Base-by-base conservation (phyloP, 176 grass and related monocot species). In the Thalia dealbata region DNA sequence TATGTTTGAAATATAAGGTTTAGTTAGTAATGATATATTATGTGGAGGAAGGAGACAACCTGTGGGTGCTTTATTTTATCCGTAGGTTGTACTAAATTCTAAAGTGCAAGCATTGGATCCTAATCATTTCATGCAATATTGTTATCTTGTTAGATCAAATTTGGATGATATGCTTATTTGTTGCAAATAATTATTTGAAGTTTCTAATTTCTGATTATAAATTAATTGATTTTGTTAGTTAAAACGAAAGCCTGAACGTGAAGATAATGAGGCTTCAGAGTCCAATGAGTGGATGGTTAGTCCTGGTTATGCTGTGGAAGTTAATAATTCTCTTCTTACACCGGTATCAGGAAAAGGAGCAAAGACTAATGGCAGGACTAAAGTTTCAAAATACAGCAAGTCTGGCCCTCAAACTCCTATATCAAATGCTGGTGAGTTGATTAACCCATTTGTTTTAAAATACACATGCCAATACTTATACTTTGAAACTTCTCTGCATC, bases 351-450 rank as follows among this genome's bases (percentile, higher is more conserved):
- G 74, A 55, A 91, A 88, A 83, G 67, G 81, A 81, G 70, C 82
- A 59, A 86, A 77, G 44, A 82, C 71, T 63, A 74, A 70, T 56
- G 43, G 41, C 66, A 84, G 86, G 59, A 74, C 79, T 6, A 93
- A 91, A 59, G 77, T 28, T 71, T 24, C 79, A 79, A 86, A 88
- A 78, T 67, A 43, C 74, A 85, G 44, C 63, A 88, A 91, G 73
- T 61, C 78, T 77, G 83, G 27, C 64, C 67, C 77, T 78, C 83
- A 81, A 63, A 75, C 74, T 38, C 83, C 87, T 54, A 64, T 76
- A 71, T 85, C 85, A 64, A 97, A 85, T 88, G 85, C 79, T 82
- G 95, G 95, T 81, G 77, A 86, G 80, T 82, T 27, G 45, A 73
- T 44, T 74, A 43, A 3, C 45, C 13, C 38, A 35, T 75, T 56